phyloP scores from a whole-genome alignment of 2,329 filamentous ascomycete genomes.

The Ascocoryne sarcoides region DNA sequence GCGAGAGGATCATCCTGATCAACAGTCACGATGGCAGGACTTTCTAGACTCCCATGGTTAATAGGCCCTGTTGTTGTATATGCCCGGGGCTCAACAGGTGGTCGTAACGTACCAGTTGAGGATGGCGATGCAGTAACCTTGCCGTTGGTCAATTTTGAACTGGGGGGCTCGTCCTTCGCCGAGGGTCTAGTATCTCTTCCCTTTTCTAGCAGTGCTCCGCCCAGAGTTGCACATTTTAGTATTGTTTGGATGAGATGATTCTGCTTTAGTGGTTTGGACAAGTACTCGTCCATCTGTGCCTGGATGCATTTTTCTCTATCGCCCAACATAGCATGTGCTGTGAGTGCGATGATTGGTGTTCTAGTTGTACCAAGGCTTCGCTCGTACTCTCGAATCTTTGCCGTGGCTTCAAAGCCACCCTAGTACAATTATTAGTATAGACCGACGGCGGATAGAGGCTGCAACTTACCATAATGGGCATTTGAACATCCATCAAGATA shows the following conservation, averaged over 20 bases:
- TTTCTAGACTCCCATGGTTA: slow-evolving; percentile 46
- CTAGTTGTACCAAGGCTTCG: slow-evolving; percentile 68
- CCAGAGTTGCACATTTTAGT: slow-evolving; percentile 88
- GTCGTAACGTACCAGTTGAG: slow-evolving; percentile 31
- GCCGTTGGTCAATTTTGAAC: slow-evolving; percentile 10
- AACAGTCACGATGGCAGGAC: slow-evolving; percentile 52
- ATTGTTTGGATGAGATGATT: slow-evolving; percentile 98
- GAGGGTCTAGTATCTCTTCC: slow-evolving; percentile 47
- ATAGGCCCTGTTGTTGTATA: slow-evolving; percentile 60
- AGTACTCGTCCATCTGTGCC: slow-evolving; percentile 98
- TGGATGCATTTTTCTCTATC: slow-evolving; percentile 97
- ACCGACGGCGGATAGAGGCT: background rate
- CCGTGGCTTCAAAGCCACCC: slow-evolving; percentile 95
- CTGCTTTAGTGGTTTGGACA: slow-evolving; percentile 93
- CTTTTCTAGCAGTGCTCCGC: slow-evolving; percentile 72
- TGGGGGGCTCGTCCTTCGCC: slow-evolving; percentile 22
- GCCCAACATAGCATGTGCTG: slow-evolving; percentile 96
- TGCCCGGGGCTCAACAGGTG: slow-evolving; percentile 51
- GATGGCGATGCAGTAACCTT: slow-evolving; percentile 10
- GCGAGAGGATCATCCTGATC: slow-evolving; percentile 45
- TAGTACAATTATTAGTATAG: slow-evolving; percentile 35
- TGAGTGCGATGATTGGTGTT: slow-evolving; percentile 93
- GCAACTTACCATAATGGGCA: slow-evolving; percentile 86
- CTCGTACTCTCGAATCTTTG: slow-evolving; percentile 94
- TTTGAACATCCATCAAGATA: slow-evolving; percentile 98